These are phyloP conservation scores for Lipomyces kockii DNA, from an alignment of 805 yeast genomes.

Conservation along the genomic window DNA sequence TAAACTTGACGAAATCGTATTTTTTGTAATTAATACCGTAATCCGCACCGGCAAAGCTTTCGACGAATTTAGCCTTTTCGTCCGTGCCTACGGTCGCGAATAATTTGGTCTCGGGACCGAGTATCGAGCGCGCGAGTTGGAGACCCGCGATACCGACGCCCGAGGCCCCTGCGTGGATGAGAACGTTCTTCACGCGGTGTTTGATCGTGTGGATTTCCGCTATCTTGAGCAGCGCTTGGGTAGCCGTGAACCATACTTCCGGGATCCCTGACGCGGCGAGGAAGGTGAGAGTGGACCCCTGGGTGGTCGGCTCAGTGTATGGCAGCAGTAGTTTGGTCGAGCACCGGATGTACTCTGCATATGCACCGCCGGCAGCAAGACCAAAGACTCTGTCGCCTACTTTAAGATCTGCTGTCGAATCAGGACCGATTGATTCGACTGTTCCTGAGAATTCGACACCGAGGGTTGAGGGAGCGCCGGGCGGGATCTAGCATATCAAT, in stretches of 20 bases:
- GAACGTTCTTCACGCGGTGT: constrained; percentile 37
- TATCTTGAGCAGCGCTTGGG: constrained; percentile 42
- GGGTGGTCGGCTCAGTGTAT: constrained; percentile 35
- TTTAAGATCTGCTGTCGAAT: constrained; percentile 36
- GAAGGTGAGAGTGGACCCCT: constrained; percentile 31
- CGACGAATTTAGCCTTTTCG: constrained; percentile 39
- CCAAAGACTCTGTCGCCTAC: constrained; percentile 49
- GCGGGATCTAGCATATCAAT: constrained; percentile 37
- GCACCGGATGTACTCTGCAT: constrained; percentile 46
- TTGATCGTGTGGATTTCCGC: constrained; percentile 43
- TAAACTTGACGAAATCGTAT: constrained; percentile 25
- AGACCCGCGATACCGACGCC: constrained; percentile 46
- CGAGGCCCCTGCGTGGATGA: constrained; percentile 47
- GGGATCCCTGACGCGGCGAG: constrained; percentile 45
- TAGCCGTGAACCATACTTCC: constrained; percentile 48
- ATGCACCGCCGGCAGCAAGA: constrained; percentile 47
- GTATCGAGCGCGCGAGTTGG: constrained; percentile 44
- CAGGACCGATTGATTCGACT: constrained; percentile 38
- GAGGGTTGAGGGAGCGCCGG: constrained; percentile 42
- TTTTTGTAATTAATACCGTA: constrained; percentile 41
- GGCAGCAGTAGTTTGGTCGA: constrained; percentile 38
- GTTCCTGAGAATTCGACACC: constrained; percentile 50
- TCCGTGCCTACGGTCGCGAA: constrained; percentile 45
- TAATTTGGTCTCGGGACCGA: constrained; percentile 45
- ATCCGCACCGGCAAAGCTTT: constrained; percentile 37